Evolutionary conservation across 140 eudicot genomes (phyloP).

Genomic region (Stevia rebaudiana): DNA sequence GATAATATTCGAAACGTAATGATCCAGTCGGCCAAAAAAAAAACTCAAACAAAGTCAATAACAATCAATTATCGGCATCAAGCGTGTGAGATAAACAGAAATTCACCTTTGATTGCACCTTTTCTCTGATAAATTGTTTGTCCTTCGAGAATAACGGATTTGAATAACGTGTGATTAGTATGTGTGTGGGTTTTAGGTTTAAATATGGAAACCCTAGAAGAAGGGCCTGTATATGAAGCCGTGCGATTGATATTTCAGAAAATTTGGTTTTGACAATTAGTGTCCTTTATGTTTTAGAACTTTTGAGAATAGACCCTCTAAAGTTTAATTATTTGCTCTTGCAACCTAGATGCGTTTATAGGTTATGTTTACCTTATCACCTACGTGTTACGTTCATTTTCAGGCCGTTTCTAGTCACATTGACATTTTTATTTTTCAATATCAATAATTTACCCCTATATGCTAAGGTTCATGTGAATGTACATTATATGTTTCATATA

Average conservation of each 20-base stretch:
- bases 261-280: constrained; percentile 4
- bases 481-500: no score
- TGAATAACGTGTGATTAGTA: constrained; percentile 5
- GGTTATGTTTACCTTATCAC: no score
- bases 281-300: neutral
- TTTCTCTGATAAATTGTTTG: constrained; percentile 8
- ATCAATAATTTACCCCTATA: no score
- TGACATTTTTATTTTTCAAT: no score
- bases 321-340: neutral
- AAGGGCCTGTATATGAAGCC: neutral
- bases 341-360: no score
- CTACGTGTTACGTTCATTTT: no score
- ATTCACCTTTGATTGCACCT: constrained; percentile 11
- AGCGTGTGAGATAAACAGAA: neutral
- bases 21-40: neutral
- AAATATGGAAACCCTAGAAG: constrained; percentile 30
- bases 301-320: neutral
- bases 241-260: neutral
- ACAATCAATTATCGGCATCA: neutral
- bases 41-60: neutral
- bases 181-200: constrained; percentile 23
- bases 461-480: no score
- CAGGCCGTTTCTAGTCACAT: no score
- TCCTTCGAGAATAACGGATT: neutral
- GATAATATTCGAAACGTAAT: neutral